Conservation (phyloP, 352 stramenopile species). For the Pythium insidiosum region DNA sequence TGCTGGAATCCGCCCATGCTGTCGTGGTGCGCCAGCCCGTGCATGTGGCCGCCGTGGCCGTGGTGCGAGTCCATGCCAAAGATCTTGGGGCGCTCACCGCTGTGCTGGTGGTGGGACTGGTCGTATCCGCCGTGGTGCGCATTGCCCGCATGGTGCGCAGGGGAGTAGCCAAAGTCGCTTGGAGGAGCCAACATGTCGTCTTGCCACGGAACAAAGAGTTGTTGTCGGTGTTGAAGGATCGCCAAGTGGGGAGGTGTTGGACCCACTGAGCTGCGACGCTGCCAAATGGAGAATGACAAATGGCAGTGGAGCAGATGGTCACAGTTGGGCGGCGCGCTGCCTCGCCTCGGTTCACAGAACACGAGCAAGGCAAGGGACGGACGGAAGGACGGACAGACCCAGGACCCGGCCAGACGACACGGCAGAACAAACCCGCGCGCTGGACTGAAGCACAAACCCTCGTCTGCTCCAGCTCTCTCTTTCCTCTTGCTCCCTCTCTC, state of each 20-base stretch:
- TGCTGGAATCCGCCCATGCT: conserved; percentile 32
- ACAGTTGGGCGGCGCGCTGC: background rate
- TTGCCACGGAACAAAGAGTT: background rate
- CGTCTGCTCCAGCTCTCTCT: no score
- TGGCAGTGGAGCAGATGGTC: conserved; percentile 40
- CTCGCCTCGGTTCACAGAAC: conserved; percentile 8
- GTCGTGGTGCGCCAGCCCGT: conserved; percentile 6
- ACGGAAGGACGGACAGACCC: background rate
- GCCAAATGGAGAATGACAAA: conserved; percentile 79
- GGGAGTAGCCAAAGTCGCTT: conserved; percentile 64
- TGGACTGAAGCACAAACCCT: no score
- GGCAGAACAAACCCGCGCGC: no score
- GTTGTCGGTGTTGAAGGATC: no score
- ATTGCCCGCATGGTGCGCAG: conserved; percentile 18
- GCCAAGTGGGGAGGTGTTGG: background rate
- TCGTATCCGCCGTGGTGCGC: conserved; percentile 9
- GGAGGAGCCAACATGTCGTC: conserved; percentile 28
- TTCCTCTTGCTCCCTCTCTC: no score
- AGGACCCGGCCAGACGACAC: no score
- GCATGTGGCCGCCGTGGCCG: conserved; percentile 5
- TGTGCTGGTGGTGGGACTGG: conserved; percentile 32
- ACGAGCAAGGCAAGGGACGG: background rate
- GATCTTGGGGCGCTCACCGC: conserved; percentile 50
- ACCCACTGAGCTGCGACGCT: no score
- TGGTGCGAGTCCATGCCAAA: conserved; percentile 34